A percentile compares a stretch with the other conserved stretches of the same genome.
Conservation (phyloP, 2,329 filamentous ascomycete genomes). For the Pseudogymnoascus sp. region DNA sequence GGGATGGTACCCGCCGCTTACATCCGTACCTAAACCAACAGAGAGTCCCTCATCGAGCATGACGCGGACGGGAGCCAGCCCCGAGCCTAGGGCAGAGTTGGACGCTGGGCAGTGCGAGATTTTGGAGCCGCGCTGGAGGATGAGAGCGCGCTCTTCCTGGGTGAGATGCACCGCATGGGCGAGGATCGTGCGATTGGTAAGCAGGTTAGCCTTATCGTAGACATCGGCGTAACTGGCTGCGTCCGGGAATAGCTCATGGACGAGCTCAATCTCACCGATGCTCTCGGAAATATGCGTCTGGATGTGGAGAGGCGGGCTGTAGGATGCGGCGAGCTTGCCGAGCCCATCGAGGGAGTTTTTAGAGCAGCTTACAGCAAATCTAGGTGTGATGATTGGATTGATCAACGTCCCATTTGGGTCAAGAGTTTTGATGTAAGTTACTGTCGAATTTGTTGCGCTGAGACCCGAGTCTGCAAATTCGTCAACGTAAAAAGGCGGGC, state of each 20-base stretch:
- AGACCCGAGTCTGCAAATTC: slow-evolving; percentile 52
- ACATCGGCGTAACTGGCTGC: slow-evolving; percentile 60
- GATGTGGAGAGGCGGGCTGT: slow-evolving; percentile 47
- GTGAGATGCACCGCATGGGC: slow-evolving; percentile 76
- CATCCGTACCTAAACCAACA: slow-evolving; percentile 83
- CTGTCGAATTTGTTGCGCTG: slow-evolving; percentile 46
- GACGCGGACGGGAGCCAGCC: slow-evolving; percentile 65
- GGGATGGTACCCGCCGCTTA: slow-evolving; percentile 77
- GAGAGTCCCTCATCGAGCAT: slow-evolving; percentile 66
- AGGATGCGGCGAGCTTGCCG: slow-evolving; percentile 53
- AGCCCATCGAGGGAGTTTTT: slow-evolving; percentile 52
- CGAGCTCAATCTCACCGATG: slow-evolving; percentile 60
- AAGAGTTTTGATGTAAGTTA: slow-evolving; percentile 56
- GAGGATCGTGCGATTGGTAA: slow-evolving; percentile 66
- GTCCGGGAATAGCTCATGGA: slow-evolving; percentile 59
- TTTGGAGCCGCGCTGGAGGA: slow-evolving; percentile 53
- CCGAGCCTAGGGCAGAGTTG: slow-evolving; percentile 75
- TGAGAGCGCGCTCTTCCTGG: slow-evolving; percentile 54
- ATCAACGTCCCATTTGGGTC: slow-evolving; percentile 60
- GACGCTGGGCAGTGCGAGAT: slow-evolving; percentile 84
- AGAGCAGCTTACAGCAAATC: slow-evolving; percentile 57
- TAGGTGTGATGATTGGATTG: slow-evolving; percentile 69
- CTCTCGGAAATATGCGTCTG: slow-evolving; percentile 94
- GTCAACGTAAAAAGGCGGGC: slow-evolving; percentile 74
- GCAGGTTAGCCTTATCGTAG: slow-evolving; percentile 64